Evolutionary conservation across 441 rosid species (phyloP), one percentile per base, ranked within the genome.

Genomic region (Eruca vesicaria): DNA sequence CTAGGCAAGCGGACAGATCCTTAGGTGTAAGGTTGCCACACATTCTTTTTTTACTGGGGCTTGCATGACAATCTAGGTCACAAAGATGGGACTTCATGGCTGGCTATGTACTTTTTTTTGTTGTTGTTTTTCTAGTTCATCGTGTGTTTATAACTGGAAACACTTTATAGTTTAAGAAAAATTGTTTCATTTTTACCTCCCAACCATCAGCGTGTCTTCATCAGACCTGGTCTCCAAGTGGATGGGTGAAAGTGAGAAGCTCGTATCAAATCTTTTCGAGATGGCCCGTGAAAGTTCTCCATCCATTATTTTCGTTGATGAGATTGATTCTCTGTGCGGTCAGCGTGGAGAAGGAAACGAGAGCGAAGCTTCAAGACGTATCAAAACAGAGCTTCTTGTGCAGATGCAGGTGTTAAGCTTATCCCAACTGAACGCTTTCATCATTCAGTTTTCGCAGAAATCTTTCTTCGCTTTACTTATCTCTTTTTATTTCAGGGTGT

Each of bases 221-320:
- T 96, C 99, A 14, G 99, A 96, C 84, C 90, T 96, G 68, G 99
- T 96, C 52, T 96, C 99, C 66, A 96, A 96, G 85, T 96, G 99
- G 99, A 96, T 96, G 99, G 99, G 99, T 62, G 99, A 93, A 82
- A 96, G 99, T 82, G 99, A 96, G 78, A 96, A 96, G 89, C 87
- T 96, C 45, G 99, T 96, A 41, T 89, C 99, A 56, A 96, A 90
- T 84, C 98, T 96, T 79, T 96, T 96, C 58, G 87, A 93, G 80
- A 96, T 93, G 99, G 97, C 99, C 66, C 97, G 98, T 15, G 98
- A 93, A 82, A 91, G 99, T 89, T 88, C 98, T 75, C 99, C 99
- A 0, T 93, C 99, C 19, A 96, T 96, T 71, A 96, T 96, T 59
- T 96, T 96, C 73, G 56, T 96, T 61, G 99, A 96, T 83, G 99